Evolutionary conservation across 805 yeast genomes (phyloP), one percentile per base, ranked within the genome.

Genomic region (Suhomyces tanzawaensis): DNA sequence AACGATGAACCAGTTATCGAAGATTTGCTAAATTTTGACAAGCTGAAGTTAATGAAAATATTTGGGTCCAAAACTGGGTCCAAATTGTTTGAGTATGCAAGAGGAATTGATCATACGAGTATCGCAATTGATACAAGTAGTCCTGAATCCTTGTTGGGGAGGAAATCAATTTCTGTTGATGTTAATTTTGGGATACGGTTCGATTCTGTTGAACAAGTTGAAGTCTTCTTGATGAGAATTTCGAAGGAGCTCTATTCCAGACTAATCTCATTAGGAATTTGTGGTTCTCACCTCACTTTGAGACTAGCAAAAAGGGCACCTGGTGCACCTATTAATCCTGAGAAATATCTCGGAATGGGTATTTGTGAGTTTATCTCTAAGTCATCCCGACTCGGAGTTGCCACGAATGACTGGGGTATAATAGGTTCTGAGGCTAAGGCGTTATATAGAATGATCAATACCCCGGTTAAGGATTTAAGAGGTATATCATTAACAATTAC

Each of bases 101-200:
- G 79, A 9, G 97, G 96, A 0, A 60, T 70, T 8, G 97, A 91
- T 58, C 62, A 66, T 32, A 76, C 84, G 0, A 72, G 72, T 4
- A 74, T 82, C 35, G 78, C 75, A 26, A 64, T 82, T n/a, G 57
- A 77, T 21, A 44, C 57, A 7, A 67, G 69, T 22, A 77, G 79
- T 7, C 62, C 67, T 12, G 77, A 63, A 36, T 47, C 62, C 2
- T 42, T 58, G 4, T 69, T 79, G 14, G 71, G 76, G 9, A 69
- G 95, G 19, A 88, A 87, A 49, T 77, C 93, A 1, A 74, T 91
- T 0, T 87, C 95, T 0, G 84, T 89, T 3, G 98, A 91, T 53
- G 82, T 91, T 19, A 86, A 88, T 45, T 91, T 88, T 82, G 98
- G 96, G 0, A 85, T 91, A 1, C 56, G 98, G 33, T 84, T 90